Evolutionary conservation across 2,329 filamentous ascomycete species (phyloP), one percentile per base, ranked within the genome.

Genomic region (Pezicula radicicola): DNA sequence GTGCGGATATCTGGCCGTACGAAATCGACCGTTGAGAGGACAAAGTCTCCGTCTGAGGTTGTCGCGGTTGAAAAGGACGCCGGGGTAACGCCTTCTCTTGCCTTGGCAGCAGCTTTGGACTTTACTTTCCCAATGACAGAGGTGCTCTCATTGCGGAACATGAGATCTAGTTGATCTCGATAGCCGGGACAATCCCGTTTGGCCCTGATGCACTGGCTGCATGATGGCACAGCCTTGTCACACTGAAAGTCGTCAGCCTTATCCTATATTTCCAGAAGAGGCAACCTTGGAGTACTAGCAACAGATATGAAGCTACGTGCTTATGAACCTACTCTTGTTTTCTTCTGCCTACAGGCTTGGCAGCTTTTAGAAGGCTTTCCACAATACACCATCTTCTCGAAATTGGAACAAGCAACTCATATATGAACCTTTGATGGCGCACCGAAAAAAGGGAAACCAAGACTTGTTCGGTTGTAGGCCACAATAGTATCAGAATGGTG

Each of bases 281-380:
- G 18, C 16, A 42, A 42, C 39, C 37, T 12, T 16, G 39, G 21
- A 21, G 39, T 16, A 6, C 13, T 18, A 40, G 37, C 10, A 10
- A 40, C 16, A 19, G 39, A 42, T 25, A 16, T 18, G 39, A 40
- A 16, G 15, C 39, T 4, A 13, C 13, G 9, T 42, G 9, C 5
- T 16, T 8, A 16, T 5, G 6, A 4, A 45, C 42, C 4, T 45
- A 45, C 42, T 28, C 42, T 72, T 55, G 79, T 75, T 65, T 80
- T 80, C 59, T 77, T 74, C 61, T 76, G 72, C 54, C 77, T 73
- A 58, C 77, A 80, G 59, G 68, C 75, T 53, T 74, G 77, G 65
- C 77, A 80, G 45, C 77, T 77, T 62, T 78, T 78, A 40, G 77
- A 80, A 46, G 77, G 77, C 60, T 78, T 78, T n/a, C 77, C 77